These are phyloP conservation scores for Fusarium sp. DNA, from an alignment of 2,329 filamentous ascomycete genomes.

Conservation along the genomic window DNA sequence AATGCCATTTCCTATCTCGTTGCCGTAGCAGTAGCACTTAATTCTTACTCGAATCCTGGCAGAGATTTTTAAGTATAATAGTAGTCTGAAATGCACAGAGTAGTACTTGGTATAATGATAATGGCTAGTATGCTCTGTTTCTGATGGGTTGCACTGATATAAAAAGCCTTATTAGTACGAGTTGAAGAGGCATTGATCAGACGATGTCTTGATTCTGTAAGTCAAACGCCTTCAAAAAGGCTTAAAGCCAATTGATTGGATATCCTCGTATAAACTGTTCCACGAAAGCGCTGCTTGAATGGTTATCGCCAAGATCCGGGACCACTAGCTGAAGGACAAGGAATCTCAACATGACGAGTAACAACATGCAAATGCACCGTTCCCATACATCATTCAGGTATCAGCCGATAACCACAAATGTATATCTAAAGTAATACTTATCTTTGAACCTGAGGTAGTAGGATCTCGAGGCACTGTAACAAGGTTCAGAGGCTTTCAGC, in stretches of 20 bases:
- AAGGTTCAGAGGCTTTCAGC: too few species aligned
- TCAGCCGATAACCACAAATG: fast-evolving
- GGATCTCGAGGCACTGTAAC: not conserved
- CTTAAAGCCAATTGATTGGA: fast-evolving
- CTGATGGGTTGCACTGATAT: fast-evolving
- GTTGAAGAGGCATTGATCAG: too few species aligned
- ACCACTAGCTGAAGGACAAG: fast-evolving
- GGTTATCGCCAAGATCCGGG: fast-evolving
- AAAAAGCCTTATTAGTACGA: fast-evolving
- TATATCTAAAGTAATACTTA: fast-evolving
- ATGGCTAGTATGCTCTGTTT: too few species aligned
- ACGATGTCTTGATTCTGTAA: not conserved
- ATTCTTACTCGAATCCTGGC: fast-evolving
- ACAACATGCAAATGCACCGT: fast-evolving
- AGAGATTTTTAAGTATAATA: fast-evolving
- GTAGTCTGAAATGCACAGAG: fast-evolving
- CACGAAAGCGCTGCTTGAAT: fast-evolving
- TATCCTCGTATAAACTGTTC: not conserved
- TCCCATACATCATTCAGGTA: fast-evolving
- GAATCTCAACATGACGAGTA: not conserved
- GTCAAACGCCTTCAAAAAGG: too few species aligned
- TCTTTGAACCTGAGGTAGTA: fast-evolving
- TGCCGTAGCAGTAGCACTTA: not conserved
- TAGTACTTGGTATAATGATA: fast-evolving
- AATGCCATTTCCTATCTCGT: not conserved